Evolutionary conservation across 345 rosid species (phyloP).

Genomic region (Salix udensis): DNA sequence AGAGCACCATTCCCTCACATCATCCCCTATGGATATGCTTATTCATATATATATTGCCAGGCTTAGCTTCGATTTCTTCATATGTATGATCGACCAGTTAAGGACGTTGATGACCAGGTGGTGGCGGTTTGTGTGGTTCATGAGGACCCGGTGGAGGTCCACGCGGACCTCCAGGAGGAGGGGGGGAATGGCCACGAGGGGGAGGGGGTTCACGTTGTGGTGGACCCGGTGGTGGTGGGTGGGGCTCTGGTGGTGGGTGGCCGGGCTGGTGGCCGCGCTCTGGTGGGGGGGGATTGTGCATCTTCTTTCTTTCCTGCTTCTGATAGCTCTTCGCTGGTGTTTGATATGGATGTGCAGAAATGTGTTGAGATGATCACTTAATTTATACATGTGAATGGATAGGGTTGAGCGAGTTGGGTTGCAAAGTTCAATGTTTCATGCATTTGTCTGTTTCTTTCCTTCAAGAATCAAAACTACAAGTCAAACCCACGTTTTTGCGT

Average conservation of each 20-base stretch:
- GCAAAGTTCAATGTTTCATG: too few relatives aligned
- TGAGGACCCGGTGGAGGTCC: slow-evolving; percentile 19
- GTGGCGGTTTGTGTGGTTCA: slow-evolving; percentile 22
- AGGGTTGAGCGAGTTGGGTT: too few relatives aligned
- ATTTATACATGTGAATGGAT: background rate
- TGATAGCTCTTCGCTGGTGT: background rate
- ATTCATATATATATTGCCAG: too few relatives aligned
- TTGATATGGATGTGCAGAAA: background rate
- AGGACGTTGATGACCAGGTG: slow-evolving; percentile 10
- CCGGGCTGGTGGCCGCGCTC: slow-evolving; percentile 5
- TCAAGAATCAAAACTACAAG: slow-evolving; percentile 16
- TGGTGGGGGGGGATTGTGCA: slow-evolving; percentile 32
- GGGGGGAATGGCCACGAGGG: slow-evolving; percentile 7
- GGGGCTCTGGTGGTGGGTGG: slow-evolving; percentile 13
- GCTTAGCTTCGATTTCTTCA: too few relatives aligned
- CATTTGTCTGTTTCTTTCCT: too few relatives aligned
- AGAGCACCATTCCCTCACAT: too few relatives aligned
- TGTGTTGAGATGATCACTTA: background rate
- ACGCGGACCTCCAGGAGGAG: slow-evolving; percentile 17
- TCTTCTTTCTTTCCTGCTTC: background rate
- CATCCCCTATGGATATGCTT: too few relatives aligned
- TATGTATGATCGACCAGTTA: too few relatives aligned
- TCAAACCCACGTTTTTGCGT: slow-evolving; percentile 6
- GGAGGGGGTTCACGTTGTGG: slow-evolving; percentile 21
- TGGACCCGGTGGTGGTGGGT: slow-evolving; percentile 17